A percentile compares a stretch with the other conserved stretches of the same genome.
Evolutionary conservation across 2,329 filamentous ascomycete species (phyloP).

Genomic region (Ascomycota sp.): DNA sequence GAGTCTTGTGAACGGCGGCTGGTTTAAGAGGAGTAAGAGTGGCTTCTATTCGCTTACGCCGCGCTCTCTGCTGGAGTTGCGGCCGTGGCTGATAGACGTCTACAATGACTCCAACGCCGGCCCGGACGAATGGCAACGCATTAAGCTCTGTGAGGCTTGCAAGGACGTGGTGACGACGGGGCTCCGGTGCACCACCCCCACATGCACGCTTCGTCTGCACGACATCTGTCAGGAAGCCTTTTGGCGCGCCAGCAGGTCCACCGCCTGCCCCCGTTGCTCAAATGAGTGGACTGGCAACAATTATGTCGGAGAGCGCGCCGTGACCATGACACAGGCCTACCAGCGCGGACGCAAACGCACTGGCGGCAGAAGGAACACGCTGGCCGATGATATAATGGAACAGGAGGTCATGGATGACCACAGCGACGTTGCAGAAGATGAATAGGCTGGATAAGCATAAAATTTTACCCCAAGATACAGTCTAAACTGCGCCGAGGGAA

Average conservation of each 20-base stretch:
- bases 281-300: conserved; percentile 25
- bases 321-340: conserved; percentile 30
- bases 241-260: conserved; percentile 41
- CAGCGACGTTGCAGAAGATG: conserved; percentile 2
- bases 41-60: conserved; percentile 58
- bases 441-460: neutral
- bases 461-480: too few species aligned
- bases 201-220: conserved; percentile 52
- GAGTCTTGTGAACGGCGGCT: conserved; percentile 53
- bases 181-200: conserved; percentile 46
- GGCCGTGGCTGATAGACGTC: conserved; percentile 61
- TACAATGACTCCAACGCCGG: conserved; percentile 59
- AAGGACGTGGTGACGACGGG: conserved; percentile 74
- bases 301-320: conserved; percentile 33
- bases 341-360: conserved; percentile 18
- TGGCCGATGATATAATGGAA: conserved; percentile 14
- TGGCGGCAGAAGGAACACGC: conserved; percentile 11
- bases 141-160: conserved; percentile 77
- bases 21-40: conserved; percentile 53
- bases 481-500: too few species aligned
- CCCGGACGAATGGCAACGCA: conserved; percentile 40
- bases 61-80: conserved; percentile 63
- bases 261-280: conserved; percentile 40
- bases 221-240: conserved; percentile 52
- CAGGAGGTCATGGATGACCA: conserved; percentile 4